Evolutionary conservation across 192 early-diverging fungal species (phyloP), one percentile per base, ranked within the genome.

Genomic region (Spinellus fusiger): DNA sequence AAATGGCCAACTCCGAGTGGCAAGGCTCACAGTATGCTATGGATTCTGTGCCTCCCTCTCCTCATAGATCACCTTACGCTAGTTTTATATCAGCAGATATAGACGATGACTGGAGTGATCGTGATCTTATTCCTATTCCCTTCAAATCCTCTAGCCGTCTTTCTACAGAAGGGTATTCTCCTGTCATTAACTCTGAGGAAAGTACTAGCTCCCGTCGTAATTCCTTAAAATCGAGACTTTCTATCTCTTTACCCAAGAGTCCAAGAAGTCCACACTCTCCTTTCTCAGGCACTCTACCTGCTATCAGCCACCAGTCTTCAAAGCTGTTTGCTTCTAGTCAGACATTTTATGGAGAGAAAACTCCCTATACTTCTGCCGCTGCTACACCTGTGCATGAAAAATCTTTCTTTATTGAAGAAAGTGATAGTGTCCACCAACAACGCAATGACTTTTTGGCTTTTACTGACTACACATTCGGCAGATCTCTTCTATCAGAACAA

Each of bases 61-160:
- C 44, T 16, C 49, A 40, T 10, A 44, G 18, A 44, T 44, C 40
- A 12, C 40, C 40, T 18, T 44, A n/a, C 18, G 40, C 40, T 48
- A 48, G 27, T 20, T 31, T 48, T 33, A 38, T 38, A 31, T 22
- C 20, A 16, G 10, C 22, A 32, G 49, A 38, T 13, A 34, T 10
- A 29, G 64, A 60, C 34, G 58, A 64, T 13, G 69, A 71, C 31
- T 56, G 58, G 27, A 65, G 64, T 32, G 69, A 65, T 4, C 52
- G 69, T 33, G 69, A 71, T 29, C 35, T 71, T 25, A 71, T 71
- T n/a, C 69, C 69, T 5, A 59, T 71, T 47, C 49, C 33, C 0
- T 47, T 71, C 15, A 71, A 71, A 38, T 22, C 63, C 16, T 56
- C 61, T 7, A 71, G 69, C 20, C 53, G 52, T 10, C 47, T 71